These are phyloP conservation scores for Ilex paraguariensis DNA, from an alignment of 305 asterid genomes.

Conservation along the genomic window DNA sequence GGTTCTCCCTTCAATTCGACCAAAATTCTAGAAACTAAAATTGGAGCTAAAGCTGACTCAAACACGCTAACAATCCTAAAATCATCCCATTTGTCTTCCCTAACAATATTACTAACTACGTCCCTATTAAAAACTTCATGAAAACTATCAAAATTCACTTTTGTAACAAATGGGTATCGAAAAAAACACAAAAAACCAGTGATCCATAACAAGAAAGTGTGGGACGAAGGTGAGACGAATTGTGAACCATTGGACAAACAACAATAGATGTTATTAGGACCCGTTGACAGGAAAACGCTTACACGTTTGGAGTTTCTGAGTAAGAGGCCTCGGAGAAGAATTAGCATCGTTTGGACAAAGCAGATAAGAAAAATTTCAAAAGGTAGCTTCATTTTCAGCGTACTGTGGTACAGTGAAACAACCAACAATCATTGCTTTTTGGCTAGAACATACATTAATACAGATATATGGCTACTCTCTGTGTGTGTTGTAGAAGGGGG, in stretches of 20 bases:
- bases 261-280: neutral
- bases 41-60: constrained; percentile 50
- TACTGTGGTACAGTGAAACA: neutral
- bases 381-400: neutral
- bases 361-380: neutral
- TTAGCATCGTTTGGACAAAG: neutral
- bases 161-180: constrained; percentile 37
- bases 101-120: constrained; percentile 34
- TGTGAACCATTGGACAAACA: neutral
- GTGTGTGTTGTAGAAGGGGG: no score
- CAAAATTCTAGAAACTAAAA: constrained; percentile 49
- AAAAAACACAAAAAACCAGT: constrained; percentile 25
- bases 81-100: constrained; percentile 63
- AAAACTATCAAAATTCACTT: constrained; percentile 17
- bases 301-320: neutral
- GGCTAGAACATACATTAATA: no score
- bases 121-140: constrained; percentile 28
- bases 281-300: neutral
- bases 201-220: constrained; percentile 35
- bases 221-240: constrained; percentile 24
- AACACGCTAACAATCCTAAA: constrained; percentile 32
- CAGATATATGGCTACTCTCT: no score
- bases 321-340: constrained; percentile 1
- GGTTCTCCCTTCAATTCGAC: constrained; percentile 69
- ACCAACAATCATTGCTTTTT: neutral